These are phyloP conservation scores for Aspergillus nidulans DNA, from an alignment of 495 filamentous ascomycete genomes.

Conservation along the genomic window DNA sequence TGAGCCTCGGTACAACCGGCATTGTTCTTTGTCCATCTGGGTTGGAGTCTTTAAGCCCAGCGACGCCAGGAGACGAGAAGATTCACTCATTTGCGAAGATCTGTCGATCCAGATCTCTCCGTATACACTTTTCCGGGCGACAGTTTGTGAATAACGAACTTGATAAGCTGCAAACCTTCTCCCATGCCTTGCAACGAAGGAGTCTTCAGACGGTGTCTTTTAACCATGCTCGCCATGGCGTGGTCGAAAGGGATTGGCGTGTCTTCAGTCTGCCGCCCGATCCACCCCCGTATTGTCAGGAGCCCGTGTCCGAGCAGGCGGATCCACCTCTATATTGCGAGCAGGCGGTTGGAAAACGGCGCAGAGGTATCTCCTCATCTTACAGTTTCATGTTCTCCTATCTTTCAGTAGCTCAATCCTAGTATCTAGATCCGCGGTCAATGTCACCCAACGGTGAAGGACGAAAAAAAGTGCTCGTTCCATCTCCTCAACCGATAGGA, in stretches of 20 bases:
- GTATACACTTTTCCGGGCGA: slow-evolving; percentile 19
- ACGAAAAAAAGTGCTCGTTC: slow-evolving; percentile 16
- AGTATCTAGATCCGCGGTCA: slow-evolving; percentile 16
- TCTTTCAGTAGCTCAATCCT: slow-evolving; percentile 17
- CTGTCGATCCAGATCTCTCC: slow-evolving; percentile 20
- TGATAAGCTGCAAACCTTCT: slow-evolving; percentile 13
- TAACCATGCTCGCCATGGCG: slow-evolving; percentile 16
- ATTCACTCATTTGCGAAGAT: slow-evolving; percentile 21
- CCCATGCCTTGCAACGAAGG: slow-evolving; percentile 14
- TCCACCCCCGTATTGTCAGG: slow-evolving; percentile 20
- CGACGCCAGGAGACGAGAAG: slow-evolving; percentile 11
- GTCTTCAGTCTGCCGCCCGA: slow-evolving; percentile 17
- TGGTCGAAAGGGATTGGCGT: slow-evolving; percentile 19
- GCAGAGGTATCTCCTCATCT: slow-evolving; percentile 17
- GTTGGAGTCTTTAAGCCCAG: slow-evolving; percentile 17
- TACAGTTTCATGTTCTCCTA: slow-evolving; percentile 8
- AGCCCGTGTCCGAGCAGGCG: slow-evolving; percentile 17
- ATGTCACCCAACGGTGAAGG: slow-evolving; percentile 13
- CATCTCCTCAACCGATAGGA: slow-evolving; percentile 15
- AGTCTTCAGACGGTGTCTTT: slow-evolving; percentile 16
- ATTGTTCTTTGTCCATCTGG: slow-evolving; percentile 21
- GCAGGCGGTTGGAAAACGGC: slow-evolving; percentile 16
- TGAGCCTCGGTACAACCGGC: slow-evolving; percentile 16
- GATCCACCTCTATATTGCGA: slow-evolving; percentile 15
- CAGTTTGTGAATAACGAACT: slow-evolving; percentile 21